Evolutionary conservation across 2,329 filamentous ascomycete species (phyloP).

Genomic region (Venturia oleaginea): DNA sequence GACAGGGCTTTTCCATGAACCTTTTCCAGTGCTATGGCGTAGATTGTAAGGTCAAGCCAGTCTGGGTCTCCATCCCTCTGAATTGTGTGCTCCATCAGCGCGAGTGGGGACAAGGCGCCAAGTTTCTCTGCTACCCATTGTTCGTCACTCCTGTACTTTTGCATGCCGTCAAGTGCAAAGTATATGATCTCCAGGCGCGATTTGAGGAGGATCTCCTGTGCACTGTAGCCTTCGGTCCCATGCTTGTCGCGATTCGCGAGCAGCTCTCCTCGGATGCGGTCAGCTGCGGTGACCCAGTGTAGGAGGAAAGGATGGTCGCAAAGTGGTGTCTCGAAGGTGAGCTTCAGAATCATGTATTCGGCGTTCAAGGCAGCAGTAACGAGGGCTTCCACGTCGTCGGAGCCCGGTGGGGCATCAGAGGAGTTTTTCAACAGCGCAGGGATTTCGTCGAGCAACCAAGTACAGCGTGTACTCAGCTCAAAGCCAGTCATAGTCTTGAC

Average conservation of each 20-base stretch:
- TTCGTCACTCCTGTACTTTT: not conserved
- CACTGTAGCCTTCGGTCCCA: not conserved
- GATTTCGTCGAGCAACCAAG: slow-evolving; percentile 1
- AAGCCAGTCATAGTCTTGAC: slow-evolving; percentile 10
- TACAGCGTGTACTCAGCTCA: not conserved
- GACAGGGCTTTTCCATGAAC: not conserved
- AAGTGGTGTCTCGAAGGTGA: slow-evolving; percentile 24
- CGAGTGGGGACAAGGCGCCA: not conserved
- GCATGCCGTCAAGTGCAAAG: not conserved
- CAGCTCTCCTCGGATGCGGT: not conserved
- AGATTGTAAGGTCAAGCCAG: not conserved
- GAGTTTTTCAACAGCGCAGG: not conserved
- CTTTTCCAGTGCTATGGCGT: not conserved
- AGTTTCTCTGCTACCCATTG: not conserved
- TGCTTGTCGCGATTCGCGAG: not conserved
- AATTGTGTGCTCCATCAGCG: not conserved
- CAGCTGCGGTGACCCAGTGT: slow-evolving; percentile 30
- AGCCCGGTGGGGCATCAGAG: not conserved
- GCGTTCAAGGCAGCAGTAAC: slow-evolving; percentile 22
- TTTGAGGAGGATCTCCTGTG: not conserved
- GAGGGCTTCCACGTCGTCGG: not conserved
- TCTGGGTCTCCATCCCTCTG: not conserved
- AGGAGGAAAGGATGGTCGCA: slow-evolving; percentile 30
- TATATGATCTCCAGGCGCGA: slow-evolving; percentile 3
- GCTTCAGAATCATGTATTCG: slow-evolving; percentile 27